phyloP scores from a whole-genome alignment of 345 rosid genomes.

The Garcia nutans region DNA sequence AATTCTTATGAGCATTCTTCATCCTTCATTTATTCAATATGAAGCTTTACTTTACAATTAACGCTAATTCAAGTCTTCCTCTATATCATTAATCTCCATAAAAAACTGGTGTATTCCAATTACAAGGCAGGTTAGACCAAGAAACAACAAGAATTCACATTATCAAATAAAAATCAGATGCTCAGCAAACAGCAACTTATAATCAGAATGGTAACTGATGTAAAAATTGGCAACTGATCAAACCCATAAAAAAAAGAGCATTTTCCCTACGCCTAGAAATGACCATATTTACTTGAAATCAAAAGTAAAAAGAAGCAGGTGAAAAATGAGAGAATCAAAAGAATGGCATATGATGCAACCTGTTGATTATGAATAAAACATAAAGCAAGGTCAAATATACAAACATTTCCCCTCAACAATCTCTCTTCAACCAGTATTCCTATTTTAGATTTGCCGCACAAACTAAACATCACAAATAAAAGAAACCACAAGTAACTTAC shows the following conservation, averaged over 20 bases:
- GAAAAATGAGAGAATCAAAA: not conserved
- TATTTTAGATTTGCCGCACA: constrained; percentile 3
- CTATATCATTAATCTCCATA: not conserved
- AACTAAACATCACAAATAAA: constrained; percentile 14
- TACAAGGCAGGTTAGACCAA: not conserved
- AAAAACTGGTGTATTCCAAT: not conserved
- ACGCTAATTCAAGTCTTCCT: not conserved
- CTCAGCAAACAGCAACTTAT: not conserved
- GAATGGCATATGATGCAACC: not conserved
- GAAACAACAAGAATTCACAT: constrained; percentile 11
- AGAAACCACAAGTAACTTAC: constrained; percentile 51
- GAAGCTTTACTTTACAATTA: not conserved
- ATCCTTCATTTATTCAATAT: not conserved
- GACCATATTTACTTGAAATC: not conserved
- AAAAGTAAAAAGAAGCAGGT: not conserved
- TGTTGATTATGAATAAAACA: not conserved
- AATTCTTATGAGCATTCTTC: not conserved
- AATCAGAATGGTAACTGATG: not conserved
- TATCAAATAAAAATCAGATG: not conserved
- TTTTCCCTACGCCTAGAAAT: not conserved
- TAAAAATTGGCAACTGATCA: not conserved
- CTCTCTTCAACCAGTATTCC: too few species aligned
- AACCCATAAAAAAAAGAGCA: not conserved
- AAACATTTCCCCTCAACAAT: not conserved
- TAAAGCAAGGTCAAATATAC: not conserved